Conservation (phyloP, 148 eudicot genomes). For the Chenopodium berlandieri region DNA sequence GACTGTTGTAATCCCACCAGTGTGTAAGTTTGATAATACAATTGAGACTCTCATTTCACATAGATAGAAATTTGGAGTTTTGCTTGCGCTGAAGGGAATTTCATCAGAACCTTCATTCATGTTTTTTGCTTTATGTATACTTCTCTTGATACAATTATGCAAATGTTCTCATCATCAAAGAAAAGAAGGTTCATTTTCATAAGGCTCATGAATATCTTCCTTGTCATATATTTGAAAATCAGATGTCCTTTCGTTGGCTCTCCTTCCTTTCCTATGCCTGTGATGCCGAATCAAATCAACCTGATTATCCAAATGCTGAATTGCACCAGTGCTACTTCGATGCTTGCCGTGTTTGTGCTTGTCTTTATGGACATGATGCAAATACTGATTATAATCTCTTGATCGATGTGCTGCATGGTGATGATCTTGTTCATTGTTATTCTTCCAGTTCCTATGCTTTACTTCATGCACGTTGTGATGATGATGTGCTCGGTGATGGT, state of each 20-base stretch:
- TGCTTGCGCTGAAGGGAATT: neutral
- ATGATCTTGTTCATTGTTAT: constrained; percentile 37
- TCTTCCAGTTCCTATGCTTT: constrained; percentile 37
- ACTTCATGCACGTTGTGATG: constrained; percentile 31
- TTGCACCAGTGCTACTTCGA: constrained; percentile 26
- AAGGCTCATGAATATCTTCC: constrained; percentile 24
- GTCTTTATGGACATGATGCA: constrained; percentile 74
- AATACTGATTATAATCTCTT: constrained; percentile 45
- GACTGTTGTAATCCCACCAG: neutral
- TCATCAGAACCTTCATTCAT: neutral
- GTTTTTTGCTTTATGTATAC: neutral
- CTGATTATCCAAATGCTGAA: constrained; percentile 32
- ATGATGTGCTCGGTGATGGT: constrained; percentile 29
- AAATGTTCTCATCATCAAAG: constrained; percentile 21
- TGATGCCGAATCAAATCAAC: constrained; percentile 37
- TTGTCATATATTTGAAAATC: constrained; percentile 24
- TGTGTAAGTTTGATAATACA: neutral
- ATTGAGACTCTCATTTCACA: neutral
- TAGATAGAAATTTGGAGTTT: no score
- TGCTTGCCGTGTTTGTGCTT: constrained; percentile 58
- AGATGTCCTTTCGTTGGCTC: constrained; percentile 23
- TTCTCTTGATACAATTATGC: constrained; percentile 26
- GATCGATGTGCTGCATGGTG: constrained; percentile 26
- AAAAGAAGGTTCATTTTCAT: constrained; percentile 22
- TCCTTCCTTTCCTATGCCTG: constrained; percentile 41